Base-by-base conservation (phyloP, 805 yeast genomes). In the Dipodascus geniculatus region DNA sequence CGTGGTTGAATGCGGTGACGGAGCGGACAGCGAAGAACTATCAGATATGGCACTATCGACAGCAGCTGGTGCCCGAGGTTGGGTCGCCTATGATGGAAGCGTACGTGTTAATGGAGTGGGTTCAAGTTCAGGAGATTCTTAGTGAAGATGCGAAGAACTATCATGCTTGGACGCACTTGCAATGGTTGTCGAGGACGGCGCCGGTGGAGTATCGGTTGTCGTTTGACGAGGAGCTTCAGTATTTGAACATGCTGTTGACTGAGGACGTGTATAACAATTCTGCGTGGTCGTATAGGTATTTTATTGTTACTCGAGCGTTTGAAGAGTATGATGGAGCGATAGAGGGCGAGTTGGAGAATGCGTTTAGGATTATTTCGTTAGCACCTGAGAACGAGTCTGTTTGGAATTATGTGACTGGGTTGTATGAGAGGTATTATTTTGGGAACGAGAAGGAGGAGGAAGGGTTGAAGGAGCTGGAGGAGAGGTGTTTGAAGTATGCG, bases 1-100 rank as follows among this genome's bases (percentile, higher is more conserved):
- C 79, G 42, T 88, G 96, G 96, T 75, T 88, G 57, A 93, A 87
- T 61, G 73, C 73, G 33, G 70, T 87, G 35, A 90, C 96, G 0
- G 63, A 85, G 50, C 81, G 77, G 11, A 84, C 85, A 65, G 85
- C 90, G 44, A 93, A 93, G 67, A 91, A 90, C 71, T 93, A 93
- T 69, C 99, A 93, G 67, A 84, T 91, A n/a, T 93, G 98, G 97
- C 87, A 90, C 61, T 90, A 91, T 64, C 77, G 97, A 54, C 90
- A 85, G 62, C 71, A 81, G 33, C 64, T 91, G 6, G 6, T 38
- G 44, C 44, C 44, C 19, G 4, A 4, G 4, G 20, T 6, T 6
- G 69, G 85, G 31, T 54, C 68, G 42, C 65, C 67, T 0, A 62
- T 23, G 48, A 50, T 57, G 51, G 49, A 52, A 38, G 54, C 71